A percentile compares a stretch with the other conserved stretches of the same genome.
Conservation (phyloP, 2,329 filamentous ascomycete genomes). For the Diaporthe ampelina region DNA sequence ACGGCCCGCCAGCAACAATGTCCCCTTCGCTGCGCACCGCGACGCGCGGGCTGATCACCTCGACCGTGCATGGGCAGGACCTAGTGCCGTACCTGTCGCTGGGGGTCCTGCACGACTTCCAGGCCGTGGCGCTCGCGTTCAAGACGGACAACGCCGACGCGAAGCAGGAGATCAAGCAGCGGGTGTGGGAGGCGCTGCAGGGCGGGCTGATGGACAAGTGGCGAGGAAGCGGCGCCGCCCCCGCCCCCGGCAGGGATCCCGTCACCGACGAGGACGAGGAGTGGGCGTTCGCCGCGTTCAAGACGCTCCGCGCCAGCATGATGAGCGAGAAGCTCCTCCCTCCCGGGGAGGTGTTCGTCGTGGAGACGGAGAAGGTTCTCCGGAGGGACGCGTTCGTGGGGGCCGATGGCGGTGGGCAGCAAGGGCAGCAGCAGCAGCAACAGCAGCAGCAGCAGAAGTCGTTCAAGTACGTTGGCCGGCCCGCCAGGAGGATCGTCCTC, state of each 20-base stretch:
- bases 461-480: slow-evolving; percentile 65
- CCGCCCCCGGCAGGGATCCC: slow-evolving; percentile 37
- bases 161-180: slow-evolving; percentile 74
- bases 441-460: slow-evolving; percentile 27
- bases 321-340: slow-evolving; percentile 78
- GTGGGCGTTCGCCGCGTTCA: slow-evolving; percentile 78
- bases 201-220: slow-evolving; percentile 74
- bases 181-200: slow-evolving; percentile 76
- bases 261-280: slow-evolving; percentile 67
- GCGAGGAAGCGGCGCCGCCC: slow-evolving; percentile 53
- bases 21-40: slow-evolving; percentile 77
- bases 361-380: slow-evolving; percentile 77
- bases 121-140: slow-evolving; percentile 79
- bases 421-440: neutral
- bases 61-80: slow-evolving; percentile 79
- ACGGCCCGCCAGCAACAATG: slow-evolving; percentile 81
- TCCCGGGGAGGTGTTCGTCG: slow-evolving; percentile 81
- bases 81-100: slow-evolving; percentile 81
- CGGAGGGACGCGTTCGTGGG: slow-evolving; percentile 74
- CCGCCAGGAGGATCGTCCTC: slow-evolving; percentile 77
- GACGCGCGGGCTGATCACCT: slow-evolving; percentile 82
- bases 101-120: slow-evolving; percentile 81
- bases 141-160: slow-evolving; percentile 78
- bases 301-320: slow-evolving; percentile 77
- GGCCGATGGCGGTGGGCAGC: slow-evolving; percentile 47